A percentile compares a stretch with the other conserved stretches of the same genome.
Conservation (phyloP, 495 filamentous ascomycete genomes). For the Neurospora pannonica region DNA sequence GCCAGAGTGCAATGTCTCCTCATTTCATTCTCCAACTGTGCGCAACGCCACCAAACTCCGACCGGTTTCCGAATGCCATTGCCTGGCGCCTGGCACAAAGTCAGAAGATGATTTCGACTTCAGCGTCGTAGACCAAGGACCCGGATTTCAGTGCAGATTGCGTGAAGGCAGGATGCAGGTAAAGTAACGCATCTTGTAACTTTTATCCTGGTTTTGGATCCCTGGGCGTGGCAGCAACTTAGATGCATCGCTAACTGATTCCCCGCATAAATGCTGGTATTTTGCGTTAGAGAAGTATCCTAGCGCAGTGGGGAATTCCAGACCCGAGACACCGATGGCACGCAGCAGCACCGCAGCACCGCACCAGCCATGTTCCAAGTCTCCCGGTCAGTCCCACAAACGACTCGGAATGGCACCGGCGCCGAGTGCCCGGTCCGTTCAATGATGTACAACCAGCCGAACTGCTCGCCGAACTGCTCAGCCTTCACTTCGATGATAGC, state of each 20-base stretch:
- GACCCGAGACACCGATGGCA: not conserved
- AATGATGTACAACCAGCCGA: not conserved
- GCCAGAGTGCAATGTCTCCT: too few species aligned
- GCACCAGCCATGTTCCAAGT: not conserved
- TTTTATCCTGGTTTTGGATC: not conserved
- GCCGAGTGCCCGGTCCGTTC: not conserved
- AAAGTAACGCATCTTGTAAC: not conserved
- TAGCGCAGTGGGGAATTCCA: not conserved
- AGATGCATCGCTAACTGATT: not conserved
- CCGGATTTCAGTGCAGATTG: not conserved
- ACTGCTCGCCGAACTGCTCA: not conserved
- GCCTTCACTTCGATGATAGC: not conserved
- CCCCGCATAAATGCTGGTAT: fast-evolving
- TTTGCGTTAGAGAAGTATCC: not conserved
- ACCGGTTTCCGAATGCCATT: not conserved
- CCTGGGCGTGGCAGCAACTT: not conserved
- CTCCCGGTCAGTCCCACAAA: not conserved
- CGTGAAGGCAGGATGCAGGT: not conserved
- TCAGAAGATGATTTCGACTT: not conserved
- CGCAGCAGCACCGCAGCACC: not conserved
- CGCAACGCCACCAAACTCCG: too few species aligned
- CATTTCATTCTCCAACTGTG: too few species aligned
- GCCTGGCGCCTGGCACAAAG: not conserved
- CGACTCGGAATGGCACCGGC: not conserved
- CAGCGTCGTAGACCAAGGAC: not conserved